Conservation (phyloP, 805 yeast genomes). For the Isabelozyma heimii region DNA sequence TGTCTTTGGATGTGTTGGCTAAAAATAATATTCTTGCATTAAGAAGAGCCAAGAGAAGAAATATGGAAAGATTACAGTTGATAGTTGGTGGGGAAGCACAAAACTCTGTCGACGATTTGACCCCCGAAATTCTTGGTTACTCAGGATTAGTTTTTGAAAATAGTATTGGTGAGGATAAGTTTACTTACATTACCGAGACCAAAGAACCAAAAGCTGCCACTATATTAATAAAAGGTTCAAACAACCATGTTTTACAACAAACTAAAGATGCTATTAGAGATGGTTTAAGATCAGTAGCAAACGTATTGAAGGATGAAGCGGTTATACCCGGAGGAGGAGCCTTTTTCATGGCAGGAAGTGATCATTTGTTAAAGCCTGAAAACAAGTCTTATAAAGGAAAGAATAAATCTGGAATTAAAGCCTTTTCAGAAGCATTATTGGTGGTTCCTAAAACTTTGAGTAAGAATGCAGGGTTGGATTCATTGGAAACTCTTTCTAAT, state of each 20-base stretch:
- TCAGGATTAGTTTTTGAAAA: conserved; percentile 92
- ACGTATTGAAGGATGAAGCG: conserved; percentile 79
- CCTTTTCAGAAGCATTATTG: conserved; percentile 89
- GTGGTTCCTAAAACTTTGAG: conserved; percentile 91
- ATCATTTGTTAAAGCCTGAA: conserved; percentile 51
- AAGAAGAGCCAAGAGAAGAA: conserved; percentile 97
- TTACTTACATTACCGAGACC: conserved; percentile 90
- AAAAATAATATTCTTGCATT: conserved; percentile 90
- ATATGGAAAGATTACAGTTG: conserved; percentile 96
- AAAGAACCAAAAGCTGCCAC: conserved; percentile 89
- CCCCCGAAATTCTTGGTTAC: conserved; percentile 76
- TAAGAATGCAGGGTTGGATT: conserved; percentile 90
- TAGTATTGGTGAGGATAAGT: conserved; percentile 95
- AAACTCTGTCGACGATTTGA: conserved; percentile 90
- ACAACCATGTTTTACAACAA: conserved; percentile 83
- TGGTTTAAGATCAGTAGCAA: conserved; percentile 92
- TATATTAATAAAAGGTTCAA: conserved; percentile 90
- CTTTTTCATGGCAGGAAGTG: conserved; percentile 79
- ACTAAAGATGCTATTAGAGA: conserved; percentile 97
- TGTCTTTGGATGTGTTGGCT: conserved; percentile 92
- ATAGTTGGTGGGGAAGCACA: conserved; percentile 98
- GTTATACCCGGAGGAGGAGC: conserved; percentile 98
- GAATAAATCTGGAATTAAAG: conserved; percentile 84
- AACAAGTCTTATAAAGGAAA: conserved; percentile 73
- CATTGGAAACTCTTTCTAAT: conserved; percentile 80